These are phyloP conservation scores for Backusella tarrabulga DNA, from an alignment of 192 early-diverging fungal species.

Conservation along the genomic window DNA sequence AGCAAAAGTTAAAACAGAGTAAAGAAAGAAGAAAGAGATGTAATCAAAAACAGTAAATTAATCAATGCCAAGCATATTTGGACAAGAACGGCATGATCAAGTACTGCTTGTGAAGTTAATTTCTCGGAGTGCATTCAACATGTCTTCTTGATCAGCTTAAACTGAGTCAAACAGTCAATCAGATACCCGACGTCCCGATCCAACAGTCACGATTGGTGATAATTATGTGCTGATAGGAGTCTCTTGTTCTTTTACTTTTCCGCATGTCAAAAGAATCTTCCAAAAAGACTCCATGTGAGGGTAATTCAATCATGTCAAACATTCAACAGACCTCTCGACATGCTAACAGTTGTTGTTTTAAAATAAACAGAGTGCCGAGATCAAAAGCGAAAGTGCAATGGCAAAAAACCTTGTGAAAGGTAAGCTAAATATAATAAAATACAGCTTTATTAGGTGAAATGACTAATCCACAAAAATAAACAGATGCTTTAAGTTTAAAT, in stretches of 20 bases:
- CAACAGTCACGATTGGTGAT: not conserved
- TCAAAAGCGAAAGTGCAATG: conserved; percentile 11
- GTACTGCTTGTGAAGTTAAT: not conserved
- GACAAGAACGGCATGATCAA: not conserved
- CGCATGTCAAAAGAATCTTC: not conserved
- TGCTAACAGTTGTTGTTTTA: not conserved
- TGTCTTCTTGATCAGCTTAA: not conserved
- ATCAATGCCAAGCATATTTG: not conserved
- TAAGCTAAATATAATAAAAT: not conserved
- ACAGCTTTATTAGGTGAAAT: not conserved
- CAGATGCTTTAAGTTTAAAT: not conserved
- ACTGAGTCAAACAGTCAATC: not conserved
- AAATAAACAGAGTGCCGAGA: conserved; percentile 13
- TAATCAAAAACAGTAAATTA: not conserved
- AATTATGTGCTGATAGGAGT: not conserved
- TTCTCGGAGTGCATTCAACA: not conserved
- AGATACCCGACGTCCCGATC: not conserved
- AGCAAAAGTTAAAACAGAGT: not conserved
- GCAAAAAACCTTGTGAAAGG: conserved; percentile 11
- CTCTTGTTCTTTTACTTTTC: not conserved
- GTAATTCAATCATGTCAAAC: not conserved
- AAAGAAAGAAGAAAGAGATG: too few species aligned
- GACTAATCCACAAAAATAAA: not conserved
- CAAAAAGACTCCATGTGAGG: conserved; percentile 5
- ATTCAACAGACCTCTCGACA: not conserved